Evolutionary conservation across 495 filamentous ascomycete species (phyloP).

Genomic region (Jackrogersella minutella): DNA sequence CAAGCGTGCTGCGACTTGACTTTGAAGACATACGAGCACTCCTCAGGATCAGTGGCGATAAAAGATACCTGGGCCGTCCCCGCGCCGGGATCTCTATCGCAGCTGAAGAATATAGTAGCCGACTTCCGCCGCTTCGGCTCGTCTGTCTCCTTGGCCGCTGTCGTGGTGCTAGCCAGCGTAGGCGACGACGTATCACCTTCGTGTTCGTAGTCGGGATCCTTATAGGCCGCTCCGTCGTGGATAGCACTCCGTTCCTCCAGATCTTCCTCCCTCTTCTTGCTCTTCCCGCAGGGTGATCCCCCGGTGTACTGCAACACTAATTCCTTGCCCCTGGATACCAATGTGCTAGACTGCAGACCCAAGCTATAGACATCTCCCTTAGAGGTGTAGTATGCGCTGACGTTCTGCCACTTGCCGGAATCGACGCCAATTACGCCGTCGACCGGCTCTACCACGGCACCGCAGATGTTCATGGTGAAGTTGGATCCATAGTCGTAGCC

Average conservation of each 20-base stretch:
- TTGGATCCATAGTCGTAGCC: slow-evolving; percentile 89
- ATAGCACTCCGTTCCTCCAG: slow-evolving; percentile 39
- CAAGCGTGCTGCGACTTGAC: slow-evolving; percentile 88
- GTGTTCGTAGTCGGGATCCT: slow-evolving; percentile 49
- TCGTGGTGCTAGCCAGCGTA: slow-evolving; percentile 27
- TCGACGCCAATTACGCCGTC: slow-evolving; percentile 75
- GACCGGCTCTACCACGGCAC: slow-evolving; percentile 78
- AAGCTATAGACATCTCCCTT: slow-evolving; percentile 81
- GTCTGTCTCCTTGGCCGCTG: slow-evolving; percentile 48
- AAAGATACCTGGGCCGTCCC: slow-evolving; percentile 73
- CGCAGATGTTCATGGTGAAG: slow-evolving; percentile 96
- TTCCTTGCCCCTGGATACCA: slow-evolving; percentile 85
- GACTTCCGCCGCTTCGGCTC: slow-evolving; percentile 73
- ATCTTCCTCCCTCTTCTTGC: slow-evolving; percentile 37
- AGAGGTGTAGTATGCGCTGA: slow-evolving; percentile 87
- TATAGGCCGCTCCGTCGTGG: slow-evolving; percentile 49
- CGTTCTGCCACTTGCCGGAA: slow-evolving; percentile 71
- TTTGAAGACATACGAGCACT: slow-evolving; percentile 97
- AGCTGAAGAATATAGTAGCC: slow-evolving; percentile 90
- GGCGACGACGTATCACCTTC: slow-evolving; percentile 47
- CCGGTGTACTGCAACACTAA: slow-evolving; percentile 90
- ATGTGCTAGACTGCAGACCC: slow-evolving; percentile 76
- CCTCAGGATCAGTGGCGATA: slow-evolving; percentile 80
- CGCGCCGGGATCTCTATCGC: slow-evolving; percentile 75
- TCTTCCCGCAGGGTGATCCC: slow-evolving; percentile 78